A percentile compares a stretch with the other conserved stretches of the same genome.
Conservation (phyloP, 2,329 filamentous ascomycete species). For the Pseudogymnoascus sp. region DNA sequence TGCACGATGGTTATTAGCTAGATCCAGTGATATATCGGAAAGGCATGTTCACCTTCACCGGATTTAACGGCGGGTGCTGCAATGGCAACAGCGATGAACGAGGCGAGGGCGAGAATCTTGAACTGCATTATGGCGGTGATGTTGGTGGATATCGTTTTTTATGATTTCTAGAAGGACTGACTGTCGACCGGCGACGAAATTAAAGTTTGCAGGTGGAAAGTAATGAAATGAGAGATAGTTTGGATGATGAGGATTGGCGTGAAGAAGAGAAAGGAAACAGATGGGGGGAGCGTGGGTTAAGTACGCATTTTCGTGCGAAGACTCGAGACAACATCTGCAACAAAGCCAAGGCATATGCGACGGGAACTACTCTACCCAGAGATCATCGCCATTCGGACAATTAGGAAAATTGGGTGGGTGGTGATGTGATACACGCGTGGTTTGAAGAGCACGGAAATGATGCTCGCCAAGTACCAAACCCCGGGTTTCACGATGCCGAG, state of each 20-base stretch:
- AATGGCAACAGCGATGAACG: neutral
- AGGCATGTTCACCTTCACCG: neutral
- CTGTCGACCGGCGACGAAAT: constrained; percentile 6
- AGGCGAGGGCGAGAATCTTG: neutral
- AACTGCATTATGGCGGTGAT: constrained; percentile 7
- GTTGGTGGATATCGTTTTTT: neutral
- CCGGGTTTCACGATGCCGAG: neutral
- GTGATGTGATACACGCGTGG: constrained; percentile 7
- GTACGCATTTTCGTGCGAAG: neutral
- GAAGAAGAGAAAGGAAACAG: neutral
- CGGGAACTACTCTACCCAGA: constrained; percentile 3
- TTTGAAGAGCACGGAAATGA: neutral
- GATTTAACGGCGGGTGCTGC: neutral
- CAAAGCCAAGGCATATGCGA: neutral
- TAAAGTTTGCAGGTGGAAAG: neutral
- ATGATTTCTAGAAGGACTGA: neutral
- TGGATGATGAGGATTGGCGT: constrained; percentile 6
- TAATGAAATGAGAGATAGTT: neutral
- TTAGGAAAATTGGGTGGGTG: neutral
- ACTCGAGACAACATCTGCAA: neutral
- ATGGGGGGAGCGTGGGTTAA: neutral
- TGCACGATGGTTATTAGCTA: neutral
- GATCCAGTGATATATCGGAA: neutral
- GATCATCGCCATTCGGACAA: neutral
- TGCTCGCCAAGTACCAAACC: neutral